Base-by-base conservation (phyloP, 495 filamentous ascomycete genomes). In the Penicillium canariense region DNA sequence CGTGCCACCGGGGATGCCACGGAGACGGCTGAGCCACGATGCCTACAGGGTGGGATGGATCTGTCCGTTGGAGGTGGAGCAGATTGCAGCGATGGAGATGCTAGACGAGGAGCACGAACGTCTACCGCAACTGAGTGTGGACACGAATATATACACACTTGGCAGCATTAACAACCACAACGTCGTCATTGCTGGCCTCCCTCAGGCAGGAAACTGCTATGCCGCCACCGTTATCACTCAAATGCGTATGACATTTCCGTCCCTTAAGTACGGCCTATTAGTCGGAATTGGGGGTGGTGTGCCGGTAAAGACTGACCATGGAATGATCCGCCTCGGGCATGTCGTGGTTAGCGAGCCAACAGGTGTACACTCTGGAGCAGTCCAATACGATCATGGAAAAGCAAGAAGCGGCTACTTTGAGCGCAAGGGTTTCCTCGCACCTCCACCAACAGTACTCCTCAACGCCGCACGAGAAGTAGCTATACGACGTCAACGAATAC, bases 31-130 rank as follows among this genome's bases (percentile, higher is more conserved):
- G 26, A 55, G 35, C 18, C 53, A 11, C 25, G 35, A 49, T 20
- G 8, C 25, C 28, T 73, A 71, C 42, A 56, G 54, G 14, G 59
- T 73, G 34, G 68, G 56, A 50, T 73, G 69, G 70, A 58, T 73
- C 25, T 71, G 62, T 47, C 59, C 69, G 1, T 44, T 73, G 38
- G 54, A 62, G 23, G 48, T 67, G 27, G 70, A 73, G 42, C 50
- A 66, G 9, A 59, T 59, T 30, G 69, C 68, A 20, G 64, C 65
- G 10, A 23, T 63, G 44, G 54, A 56, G 20, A 67, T 65, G 70
- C 51, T 73, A 25, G 68, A 73, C 44, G 52, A 62, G 38, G 52
- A 59, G 30, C 65, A 71, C 44, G 32, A 50, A 31, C 40, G 36
- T 45, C 50, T 67, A 22, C 59, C 65, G 18, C 30, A 50, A 20